phyloP scores from a whole-genome alignment of 257 asterid species.

The Petunia axillaris region DNA sequence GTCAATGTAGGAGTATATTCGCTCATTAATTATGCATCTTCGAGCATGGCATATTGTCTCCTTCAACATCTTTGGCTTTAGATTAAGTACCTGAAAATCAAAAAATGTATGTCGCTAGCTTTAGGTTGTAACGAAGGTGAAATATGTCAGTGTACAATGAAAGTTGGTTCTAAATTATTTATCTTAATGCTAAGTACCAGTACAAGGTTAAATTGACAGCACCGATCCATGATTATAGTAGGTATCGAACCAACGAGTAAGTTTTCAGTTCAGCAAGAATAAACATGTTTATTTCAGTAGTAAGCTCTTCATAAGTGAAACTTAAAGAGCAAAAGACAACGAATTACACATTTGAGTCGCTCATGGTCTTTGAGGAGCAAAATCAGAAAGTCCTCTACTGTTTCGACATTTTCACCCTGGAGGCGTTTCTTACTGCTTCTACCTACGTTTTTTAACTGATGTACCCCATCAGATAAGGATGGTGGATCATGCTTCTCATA shows the following conservation, averaged over 20 bases:
- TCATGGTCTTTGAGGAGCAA: constrained; percentile 43
- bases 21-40: constrained; percentile 41
- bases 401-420: constrained; percentile 25
- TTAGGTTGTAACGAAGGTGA: constrained; percentile 16
- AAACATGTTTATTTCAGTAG: neutral
- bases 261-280: neutral
- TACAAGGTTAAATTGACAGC: constrained; percentile 7
- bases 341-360: constrained; percentile 51
- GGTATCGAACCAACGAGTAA: neutral
- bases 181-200: neutral
- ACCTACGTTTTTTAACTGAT: constrained; percentile 38
- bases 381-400: constrained; percentile 59
- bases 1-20: constrained; percentile 37
- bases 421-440: constrained; percentile 43
- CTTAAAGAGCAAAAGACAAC: neutral
- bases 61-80: constrained; percentile 43
- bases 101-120: neutral
- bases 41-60: constrained; percentile 52
- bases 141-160: neutral
- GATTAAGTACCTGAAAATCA: constrained; percentile 40
- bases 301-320: neutral
- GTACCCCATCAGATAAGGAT: constrained; percentile 49
- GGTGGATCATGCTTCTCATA: constrained; percentile 48
- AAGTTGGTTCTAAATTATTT: neutral
- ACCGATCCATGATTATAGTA: neutral